A percentile compares a stretch with the other conserved stretches of the same genome.
phyloP scores from a whole-genome alignment of 257 asterid species.

The Penstemon barbatus region DNA sequence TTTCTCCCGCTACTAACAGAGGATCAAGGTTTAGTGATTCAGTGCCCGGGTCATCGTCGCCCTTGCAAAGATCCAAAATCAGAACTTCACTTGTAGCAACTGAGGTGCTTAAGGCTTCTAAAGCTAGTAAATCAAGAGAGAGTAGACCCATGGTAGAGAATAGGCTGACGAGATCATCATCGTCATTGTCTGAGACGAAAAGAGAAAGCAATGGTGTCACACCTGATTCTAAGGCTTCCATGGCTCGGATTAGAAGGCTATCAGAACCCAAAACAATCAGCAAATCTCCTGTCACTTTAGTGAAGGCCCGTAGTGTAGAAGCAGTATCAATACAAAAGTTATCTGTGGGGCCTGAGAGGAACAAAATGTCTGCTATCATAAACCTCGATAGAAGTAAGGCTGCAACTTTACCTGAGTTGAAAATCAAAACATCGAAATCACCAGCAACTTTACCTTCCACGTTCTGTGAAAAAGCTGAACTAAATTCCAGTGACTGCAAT shows the following conservation, averaged over 20 bases:
- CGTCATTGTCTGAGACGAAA: constrained; percentile 70
- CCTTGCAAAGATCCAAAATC: constrained; percentile 87
- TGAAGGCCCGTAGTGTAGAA: constrained; percentile 55
- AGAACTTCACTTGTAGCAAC: constrained; percentile 56
- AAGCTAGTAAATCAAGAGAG: constrained; percentile 52
- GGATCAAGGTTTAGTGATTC: constrained; percentile 91
- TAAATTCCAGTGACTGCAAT: constrained; percentile 31
- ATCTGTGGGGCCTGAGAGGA: constrained; percentile 65
- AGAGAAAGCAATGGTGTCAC: constrained; percentile 48
- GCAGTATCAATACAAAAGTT: constrained; percentile 51
- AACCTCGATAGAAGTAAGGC: constrained; percentile 78
- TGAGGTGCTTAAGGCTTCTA: constrained; percentile 47
- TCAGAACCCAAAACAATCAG: constrained; percentile 73
- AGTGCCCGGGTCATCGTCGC: constrained; percentile 86
- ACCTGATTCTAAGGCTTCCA: constrained; percentile 70
- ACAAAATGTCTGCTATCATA: constrained; percentile 73
- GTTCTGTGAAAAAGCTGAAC: constrained; percentile 34
- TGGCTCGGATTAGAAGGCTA: constrained; percentile 71
- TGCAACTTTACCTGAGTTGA: constrained; percentile 83
- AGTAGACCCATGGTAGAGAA: constrained; percentile 54
- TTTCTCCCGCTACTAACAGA: constrained; percentile 59
- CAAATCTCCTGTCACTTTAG: constrained; percentile 42
- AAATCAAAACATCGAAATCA: constrained; percentile 56
- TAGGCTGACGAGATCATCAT: constrained; percentile 65
- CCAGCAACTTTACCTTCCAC: constrained; percentile 37